Evolutionary conservation across 1,284 basidiomycete genomes (phyloP).

Genomic region (Bondarzewia mesenterica): DNA sequence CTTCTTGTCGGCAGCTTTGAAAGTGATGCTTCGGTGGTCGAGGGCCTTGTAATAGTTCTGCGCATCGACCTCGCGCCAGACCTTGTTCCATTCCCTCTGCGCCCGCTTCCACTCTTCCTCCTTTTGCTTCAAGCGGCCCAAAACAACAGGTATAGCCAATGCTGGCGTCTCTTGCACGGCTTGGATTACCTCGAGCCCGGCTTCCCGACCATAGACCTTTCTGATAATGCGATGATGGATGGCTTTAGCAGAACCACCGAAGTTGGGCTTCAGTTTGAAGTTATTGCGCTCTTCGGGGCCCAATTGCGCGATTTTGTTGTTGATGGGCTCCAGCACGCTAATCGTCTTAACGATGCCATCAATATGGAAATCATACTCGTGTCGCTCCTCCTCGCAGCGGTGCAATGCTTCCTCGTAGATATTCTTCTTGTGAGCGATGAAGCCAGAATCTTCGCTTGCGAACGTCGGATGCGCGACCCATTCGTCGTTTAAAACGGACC

Average conservation of each 20-base stretch:
- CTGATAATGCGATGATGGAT: constrained; percentile 94
- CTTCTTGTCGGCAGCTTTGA: constrained; percentile 93
- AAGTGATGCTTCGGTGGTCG: constrained; percentile 89
- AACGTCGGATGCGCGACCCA: constrained; percentile 96
- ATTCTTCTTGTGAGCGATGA: constrained; percentile 91
- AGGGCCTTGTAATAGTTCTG: constrained; percentile 90
- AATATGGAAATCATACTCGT: constrained; percentile 99
- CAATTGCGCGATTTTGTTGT: constrained; percentile 82
- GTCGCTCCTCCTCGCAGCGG: constrained; percentile 94
- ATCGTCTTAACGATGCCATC: constrained; percentile 96
- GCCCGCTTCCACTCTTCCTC: constrained; percentile 99
- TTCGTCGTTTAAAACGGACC: constrained; percentile 92
- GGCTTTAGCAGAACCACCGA: constrained; percentile 85
- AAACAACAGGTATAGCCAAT: constrained; percentile 88
- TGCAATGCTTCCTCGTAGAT: constrained; percentile 96
- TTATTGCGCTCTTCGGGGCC: constrained; percentile 71
- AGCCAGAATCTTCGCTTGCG: constrained; percentile 89
- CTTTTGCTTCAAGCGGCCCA: constrained; percentile 90
- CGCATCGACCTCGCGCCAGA: constrained; percentile 96
- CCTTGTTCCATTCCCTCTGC: constrained; percentile 98
- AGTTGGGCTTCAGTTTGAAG: constrained; percentile 88
- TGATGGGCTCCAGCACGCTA: constrained; percentile 85
- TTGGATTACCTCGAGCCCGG: constrained; percentile 83
- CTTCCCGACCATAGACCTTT: constrained; percentile 91
- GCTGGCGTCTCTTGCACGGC: constrained; percentile 92